Base-by-base conservation (phyloP, 805 yeast species). In the Yarrowia osloensis region DNA sequence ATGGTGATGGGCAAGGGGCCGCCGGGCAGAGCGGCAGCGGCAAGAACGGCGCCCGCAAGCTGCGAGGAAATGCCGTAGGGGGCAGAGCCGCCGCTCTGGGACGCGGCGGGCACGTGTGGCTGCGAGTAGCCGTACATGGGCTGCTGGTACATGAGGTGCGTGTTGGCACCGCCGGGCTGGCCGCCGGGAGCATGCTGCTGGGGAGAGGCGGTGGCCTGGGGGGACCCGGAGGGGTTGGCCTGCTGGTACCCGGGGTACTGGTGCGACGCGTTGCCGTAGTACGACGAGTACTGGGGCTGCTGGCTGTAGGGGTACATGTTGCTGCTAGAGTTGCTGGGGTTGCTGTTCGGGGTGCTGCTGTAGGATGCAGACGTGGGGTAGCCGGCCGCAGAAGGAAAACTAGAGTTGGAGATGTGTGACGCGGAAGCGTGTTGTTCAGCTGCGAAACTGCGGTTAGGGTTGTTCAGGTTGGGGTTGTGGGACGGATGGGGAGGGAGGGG, bases 11-110 rank as follows among this genome's bases (percentile, higher is more conserved):
- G 47, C n/a, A 42, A 47, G 15, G 57, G 66, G 7, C 67, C 49
- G 6, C 76, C 4, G 89, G 84, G 61, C 87, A 61, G 66, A 17
- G 66, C 66, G 0, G 66, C 66, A 12, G 66, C 66, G 21, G 66
- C 66, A 5, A 61, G 54, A 3, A 61, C 66, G 40, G 66, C 66
- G 21, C 66, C 66, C 8, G 66, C 66, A 8, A 61, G 42, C 44
- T 61, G 66, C n/a, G 66, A 61, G 5, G 66, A 31, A 17, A 61
- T 61, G 22, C 66, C 66, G 54, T 61, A 61, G 26, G 66, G 66
- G 33, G 66, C 42, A 11, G 47, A 11, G 29, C 66, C 66, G 31
- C 52, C 66, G 15, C 40, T 29, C 44, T 61, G 66, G 13, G 54
- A 33, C 22, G 66, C 54, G 22, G 66, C 54, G n/a, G 66, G 66